Evolutionary conservation across 164 flowering plant genomes (phyloP).

Genomic region (Magnolia sinica): DNA sequence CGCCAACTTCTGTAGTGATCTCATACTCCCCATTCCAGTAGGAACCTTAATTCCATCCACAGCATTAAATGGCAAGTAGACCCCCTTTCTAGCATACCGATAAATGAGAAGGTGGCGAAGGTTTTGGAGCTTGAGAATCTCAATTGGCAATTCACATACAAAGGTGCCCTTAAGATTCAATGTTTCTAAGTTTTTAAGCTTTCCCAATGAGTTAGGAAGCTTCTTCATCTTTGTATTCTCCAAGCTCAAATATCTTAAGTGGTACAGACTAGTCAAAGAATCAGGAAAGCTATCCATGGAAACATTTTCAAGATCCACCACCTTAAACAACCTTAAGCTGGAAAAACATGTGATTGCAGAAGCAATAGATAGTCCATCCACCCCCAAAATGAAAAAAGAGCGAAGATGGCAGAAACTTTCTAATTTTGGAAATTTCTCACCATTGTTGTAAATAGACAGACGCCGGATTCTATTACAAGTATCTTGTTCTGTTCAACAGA

Average conservation of each 20-base stretch:
- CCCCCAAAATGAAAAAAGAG: background rate
- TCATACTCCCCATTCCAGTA: background rate
- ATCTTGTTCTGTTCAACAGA: background rate
- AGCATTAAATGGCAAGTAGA: too few relatives aligned
- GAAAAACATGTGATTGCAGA: background rate
- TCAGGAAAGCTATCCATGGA: background rate
- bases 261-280: background rate
- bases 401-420: background rate
- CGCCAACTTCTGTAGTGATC: slow-evolving; percentile 11
- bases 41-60: slow-evolving; percentile 1
- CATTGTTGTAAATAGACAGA: slow-evolving; percentile 23
- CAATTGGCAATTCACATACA: slow-evolving; percentile 11
- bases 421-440: background rate
- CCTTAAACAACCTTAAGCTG: slow-evolving; percentile 1
- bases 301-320: slow-evolving; percentile 4
- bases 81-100: too few relatives aligned
- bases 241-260: slow-evolving; percentile 8
- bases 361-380: background rate
- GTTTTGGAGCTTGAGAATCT: too few relatives aligned
- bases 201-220: slow-evolving; percentile 10
- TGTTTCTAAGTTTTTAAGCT: slow-evolving; percentile 6
- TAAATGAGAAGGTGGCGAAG: too few relatives aligned
- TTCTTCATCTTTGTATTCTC: too few relatives aligned
- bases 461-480: slow-evolving; percentile 12
- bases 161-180: slow-evolving; percentile 9